Evolutionary conservation across 768 basidiomycete species (phyloP), one percentile per base, ranked within the genome.

Genomic region (Mycena chlorophos): DNA sequence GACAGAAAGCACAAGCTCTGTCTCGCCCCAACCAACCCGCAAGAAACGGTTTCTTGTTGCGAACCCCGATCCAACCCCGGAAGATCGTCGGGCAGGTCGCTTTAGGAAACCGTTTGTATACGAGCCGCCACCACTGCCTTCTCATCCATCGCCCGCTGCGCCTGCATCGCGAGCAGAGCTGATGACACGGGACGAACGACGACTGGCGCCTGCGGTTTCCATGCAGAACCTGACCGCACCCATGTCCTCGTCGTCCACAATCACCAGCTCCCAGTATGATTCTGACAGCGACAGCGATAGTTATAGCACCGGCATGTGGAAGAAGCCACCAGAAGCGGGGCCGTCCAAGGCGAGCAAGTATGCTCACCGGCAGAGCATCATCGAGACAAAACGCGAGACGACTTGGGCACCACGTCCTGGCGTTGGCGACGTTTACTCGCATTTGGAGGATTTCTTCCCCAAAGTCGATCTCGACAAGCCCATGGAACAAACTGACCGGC

Each of bases 391-490:
- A 49, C 55, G 60, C n/a, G 56, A 63, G 5, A 55, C 63, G 20
- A 63, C 63, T n/a, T 66, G 65, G 66, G 83, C 81, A 61, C 68
- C 63, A 63, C 85, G 91, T 63, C 93, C 93, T 6, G 78, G 79
- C 47, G 79, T 88, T 2, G 88, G 91, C 65, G 85, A 87, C 54
- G 87, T 97, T 29, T 87, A 89, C 66, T 83, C 91, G 31, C 78
- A 88, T 52, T 75, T 98, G 16, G 85, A 92, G 55, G 81, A 82
- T 34, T 96, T 87, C 73, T 98, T 98, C 76, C 94, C 94, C 16
- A 80, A 86, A 53, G 88, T 92, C 67, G 86, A 96, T 65, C 81
- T 97, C 49, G 93, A 97, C 67, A 85, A 89, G 64, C 88, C 89
- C 1, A 81, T 96, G 57, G 83, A 89, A 54, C 26, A 77, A 74